These are phyloP conservation scores for Boletus semigastroideus DNA, from an alignment of 1,284 basidiomycete genomes.

Conservation along the genomic window DNA sequence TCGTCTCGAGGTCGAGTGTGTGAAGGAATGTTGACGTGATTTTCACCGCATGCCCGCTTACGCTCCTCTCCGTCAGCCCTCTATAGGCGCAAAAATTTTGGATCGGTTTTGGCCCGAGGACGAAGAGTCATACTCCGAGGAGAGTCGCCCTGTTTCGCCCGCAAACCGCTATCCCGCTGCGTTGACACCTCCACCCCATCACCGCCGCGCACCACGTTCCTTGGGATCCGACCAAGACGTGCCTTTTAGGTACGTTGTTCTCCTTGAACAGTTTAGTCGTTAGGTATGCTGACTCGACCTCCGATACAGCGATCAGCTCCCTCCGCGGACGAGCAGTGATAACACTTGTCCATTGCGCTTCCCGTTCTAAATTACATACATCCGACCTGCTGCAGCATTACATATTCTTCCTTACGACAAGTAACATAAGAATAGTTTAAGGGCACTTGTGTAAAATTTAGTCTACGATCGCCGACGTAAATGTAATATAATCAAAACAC, in stretches of 20 bases:
- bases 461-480: slow-evolving; percentile 8
- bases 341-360: background rate
- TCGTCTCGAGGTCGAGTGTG: slow-evolving; percentile 3
- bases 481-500: background rate
- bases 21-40: slow-evolving; percentile 11
- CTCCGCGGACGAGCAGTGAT: background rate
- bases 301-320: background rate
- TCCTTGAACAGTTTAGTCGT: background rate
- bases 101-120: slow-evolving; percentile 36
- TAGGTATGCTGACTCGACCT: slow-evolving; percentile 2
- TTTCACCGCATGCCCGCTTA: background rate
- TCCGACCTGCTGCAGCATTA: background rate
- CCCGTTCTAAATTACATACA: background rate
- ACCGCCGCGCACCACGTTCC: slow-evolving; percentile 24
- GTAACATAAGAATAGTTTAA: slow-evolving; percentile 20
- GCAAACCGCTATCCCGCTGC: slow-evolving; percentile 14
- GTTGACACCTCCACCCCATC: slow-evolving; percentile 32
- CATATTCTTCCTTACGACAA: slow-evolving; percentile 1
- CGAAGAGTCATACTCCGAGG: slow-evolving; percentile 21
- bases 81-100: slow-evolving; percentile 30
- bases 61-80: slow-evolving; percentile 15
- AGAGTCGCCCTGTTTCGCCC: slow-evolving; percentile 8
- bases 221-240: slow-evolving; percentile 12
- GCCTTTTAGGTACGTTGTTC: slow-evolving; percentile 17
- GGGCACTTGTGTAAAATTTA: slow-evolving; percentile 17